Evolutionary conservation across 371 early-diverging fungal genomes (phyloP), one percentile per base, ranked within the genome.

Genomic region (Mucor ambiguus): DNA sequence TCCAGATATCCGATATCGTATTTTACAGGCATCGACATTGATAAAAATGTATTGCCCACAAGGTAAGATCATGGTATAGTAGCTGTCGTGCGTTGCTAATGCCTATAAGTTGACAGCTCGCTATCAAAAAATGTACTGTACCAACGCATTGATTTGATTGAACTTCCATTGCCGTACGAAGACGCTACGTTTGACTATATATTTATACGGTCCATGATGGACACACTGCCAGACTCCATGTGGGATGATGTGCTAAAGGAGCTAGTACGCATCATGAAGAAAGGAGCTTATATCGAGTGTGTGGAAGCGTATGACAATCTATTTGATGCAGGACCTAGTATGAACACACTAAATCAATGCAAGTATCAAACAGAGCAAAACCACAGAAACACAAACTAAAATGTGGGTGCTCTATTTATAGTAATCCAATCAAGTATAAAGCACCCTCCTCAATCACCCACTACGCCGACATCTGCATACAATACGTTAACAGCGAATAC

Each of bases 271-370:
- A 74, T 80, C 28, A 78, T 80, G 78, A 80, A 80, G 61, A 80
- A 80, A 38, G 81, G 81, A 26, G 81, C 74, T 11, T 78, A 74
- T 57, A 76, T 80, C 46, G 81, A 80, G 71, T 80, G 81, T 60
- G 61, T 77, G 33, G 81, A 80, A 64, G 74, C 81, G 2, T 80
- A 80, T 55, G 75, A 76, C 32, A 70, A 74, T 55, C 54, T 80
- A 18, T 74, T 80, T 48, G 81, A 80, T 72, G 73, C 75, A 26
- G 81, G 81, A 5, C 81, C 81, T 41, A 73, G 66, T 28, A 80
- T 78, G 76, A 66, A 62, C 10, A 72, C 64, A n/a, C 68, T 80
- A 28, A 72, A 67, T 49, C 71, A 76, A 61, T 57, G 28, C 30
- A 32, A 30, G 35, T 55, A 43, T 43, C 0, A 28, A 52, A 6